phyloP scores from a whole-genome alignment of 768 basidiomycete genomes.

The Pulveroboletus sp. region DNA sequence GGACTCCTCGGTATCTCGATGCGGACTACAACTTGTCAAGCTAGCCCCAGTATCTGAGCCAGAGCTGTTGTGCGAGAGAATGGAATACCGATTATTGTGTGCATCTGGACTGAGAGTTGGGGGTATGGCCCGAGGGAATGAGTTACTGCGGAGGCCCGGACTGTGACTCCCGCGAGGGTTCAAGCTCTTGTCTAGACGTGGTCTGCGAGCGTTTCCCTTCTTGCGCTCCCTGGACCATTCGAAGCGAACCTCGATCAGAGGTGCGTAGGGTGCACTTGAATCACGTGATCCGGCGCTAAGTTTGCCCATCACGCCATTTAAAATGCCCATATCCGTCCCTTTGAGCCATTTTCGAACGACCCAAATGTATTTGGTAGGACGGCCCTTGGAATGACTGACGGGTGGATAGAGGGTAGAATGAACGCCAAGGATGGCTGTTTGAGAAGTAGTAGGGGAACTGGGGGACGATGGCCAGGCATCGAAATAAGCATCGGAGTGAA shows the following conservation, averaged over 20 bases:
- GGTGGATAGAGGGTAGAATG: slow-evolving; percentile 62
- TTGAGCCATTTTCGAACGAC: slow-evolving; percentile 76
- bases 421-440: slow-evolving; percentile 61
- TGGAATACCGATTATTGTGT: slow-evolving; percentile 36
- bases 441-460: slow-evolving; percentile 26
- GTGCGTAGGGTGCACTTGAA: slow-evolving; percentile 14
- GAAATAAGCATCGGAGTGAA: slow-evolving; percentile 7
- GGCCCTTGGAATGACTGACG: slow-evolving; percentile 33
- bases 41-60: slow-evolving; percentile 32
- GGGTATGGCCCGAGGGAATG: slow-evolving; percentile 4
- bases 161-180: slow-evolving; percentile 9
- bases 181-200: slow-evolving; percentile 16
- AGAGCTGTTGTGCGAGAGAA: slow-evolving; percentile 39
- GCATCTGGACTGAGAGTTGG: slow-evolving; percentile 10
- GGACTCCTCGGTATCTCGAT: slow-evolving; percentile 39
- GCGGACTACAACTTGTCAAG: slow-evolving; percentile 11
- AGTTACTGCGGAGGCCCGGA: slow-evolving; percentile 12
- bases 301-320: slow-evolving; percentile 45
- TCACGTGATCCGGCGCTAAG: slow-evolving; percentile 31
- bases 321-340: slow-evolving; percentile 42
- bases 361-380: slow-evolving; percentile 66
- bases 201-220: slow-evolving; percentile 20
- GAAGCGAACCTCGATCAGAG: slow-evolving; percentile 67
- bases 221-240: slow-evolving; percentile 63
- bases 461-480: slow-evolving; percentile 16